A percentile compares a stretch with the other conserved stretches of the same genome.
Evolutionary conservation across 2,329 filamentous ascomycete genomes (phyloP).

Genomic region (Epichloe bromicola): DNA sequence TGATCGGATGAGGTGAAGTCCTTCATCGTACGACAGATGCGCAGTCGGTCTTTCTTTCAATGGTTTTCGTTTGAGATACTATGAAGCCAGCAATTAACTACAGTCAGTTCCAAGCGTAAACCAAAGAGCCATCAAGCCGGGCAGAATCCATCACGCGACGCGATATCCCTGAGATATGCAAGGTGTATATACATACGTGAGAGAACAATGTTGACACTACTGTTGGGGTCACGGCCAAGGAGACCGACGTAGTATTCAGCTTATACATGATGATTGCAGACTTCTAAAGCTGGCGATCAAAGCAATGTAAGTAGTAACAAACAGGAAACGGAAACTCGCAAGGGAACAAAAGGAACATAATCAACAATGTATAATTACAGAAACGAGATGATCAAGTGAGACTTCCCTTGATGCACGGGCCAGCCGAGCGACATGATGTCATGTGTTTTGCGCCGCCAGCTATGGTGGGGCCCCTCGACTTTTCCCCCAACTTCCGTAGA

Average conservation of each 20-base stretch:
- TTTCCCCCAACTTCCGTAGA: background rate
- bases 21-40: slow-evolving; percentile 89
- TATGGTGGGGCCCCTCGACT: background rate
- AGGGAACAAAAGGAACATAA: background rate
- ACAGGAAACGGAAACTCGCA: background rate
- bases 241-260: slow-evolving; percentile 70
- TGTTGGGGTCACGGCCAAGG: slow-evolving; percentile 73
- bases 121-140: background rate
- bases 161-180: background rate
- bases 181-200: slow-evolving; percentile 47
- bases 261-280: slow-evolving; percentile 26
- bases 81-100: background rate
- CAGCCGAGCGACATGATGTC: slow-evolving; percentile 1
- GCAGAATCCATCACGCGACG: slow-evolving; percentile 1
- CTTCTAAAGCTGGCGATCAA: background rate
- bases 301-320: background rate
- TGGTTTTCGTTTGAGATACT: slow-evolving; percentile 74
- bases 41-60: slow-evolving; percentile 70
- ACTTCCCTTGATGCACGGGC: background rate
- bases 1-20: slow-evolving; percentile 70
- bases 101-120: background rate
- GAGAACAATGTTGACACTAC: slow-evolving; percentile 76
- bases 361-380: background rate
- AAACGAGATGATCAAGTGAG: background rate
- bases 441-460: background rate